A percentile compares a stretch with the other conserved stretches of the same genome.
Conservation (phyloP, 1,139 yeast species). For the Scheffersomyces titani region DNA sequence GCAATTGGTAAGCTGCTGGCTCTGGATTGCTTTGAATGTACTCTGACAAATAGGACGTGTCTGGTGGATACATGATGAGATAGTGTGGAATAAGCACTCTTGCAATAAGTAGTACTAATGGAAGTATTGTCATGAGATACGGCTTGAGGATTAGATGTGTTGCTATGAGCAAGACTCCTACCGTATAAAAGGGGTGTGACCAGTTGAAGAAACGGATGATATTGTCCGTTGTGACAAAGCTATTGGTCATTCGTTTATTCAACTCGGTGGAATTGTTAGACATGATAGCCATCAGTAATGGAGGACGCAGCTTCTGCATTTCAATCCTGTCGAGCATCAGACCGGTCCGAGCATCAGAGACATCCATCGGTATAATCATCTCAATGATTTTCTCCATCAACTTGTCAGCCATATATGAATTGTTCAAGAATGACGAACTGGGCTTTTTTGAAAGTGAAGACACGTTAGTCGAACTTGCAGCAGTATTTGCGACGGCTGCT, state of each 20-base stretch:
- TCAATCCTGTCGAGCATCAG: conserved; percentile 48
- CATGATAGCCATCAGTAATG: conserved; percentile 68
- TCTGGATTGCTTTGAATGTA: conserved; percentile 45
- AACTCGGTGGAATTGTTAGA: conserved; percentile 67
- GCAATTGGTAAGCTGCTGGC: conserved; percentile 54
- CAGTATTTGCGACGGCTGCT: not conserved
- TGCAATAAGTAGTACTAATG: conserved; percentile 54
- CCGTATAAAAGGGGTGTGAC: conserved; percentile 63
- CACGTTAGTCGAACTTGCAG: not conserved
- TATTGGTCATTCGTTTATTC: conserved; percentile 62
- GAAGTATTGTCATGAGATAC: conserved; percentile 50
- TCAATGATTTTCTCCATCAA: conserved; percentile 67
- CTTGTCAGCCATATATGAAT: conserved; percentile 59
- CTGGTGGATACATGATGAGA: conserved; percentile 44
- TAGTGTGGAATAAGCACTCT: conserved; percentile 74
- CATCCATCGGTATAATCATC: conserved; percentile 70
- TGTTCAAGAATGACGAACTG: conserved; percentile 2
- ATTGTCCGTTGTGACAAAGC: conserved; percentile 62
- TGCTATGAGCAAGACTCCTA: conserved; percentile 55
- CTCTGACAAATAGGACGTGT: conserved; percentile 22
- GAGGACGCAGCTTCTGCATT: conserved; percentile 66
- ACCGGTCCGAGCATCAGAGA: conserved; percentile 40
- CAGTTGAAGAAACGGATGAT: conserved; percentile 58
- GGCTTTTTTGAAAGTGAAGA: conserved; percentile 1
- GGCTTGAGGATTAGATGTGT: conserved; percentile 70